Base-by-base conservation (phyloP, 2,329 filamentous ascomycete species). In the Fusarium nematophilum region DNA sequence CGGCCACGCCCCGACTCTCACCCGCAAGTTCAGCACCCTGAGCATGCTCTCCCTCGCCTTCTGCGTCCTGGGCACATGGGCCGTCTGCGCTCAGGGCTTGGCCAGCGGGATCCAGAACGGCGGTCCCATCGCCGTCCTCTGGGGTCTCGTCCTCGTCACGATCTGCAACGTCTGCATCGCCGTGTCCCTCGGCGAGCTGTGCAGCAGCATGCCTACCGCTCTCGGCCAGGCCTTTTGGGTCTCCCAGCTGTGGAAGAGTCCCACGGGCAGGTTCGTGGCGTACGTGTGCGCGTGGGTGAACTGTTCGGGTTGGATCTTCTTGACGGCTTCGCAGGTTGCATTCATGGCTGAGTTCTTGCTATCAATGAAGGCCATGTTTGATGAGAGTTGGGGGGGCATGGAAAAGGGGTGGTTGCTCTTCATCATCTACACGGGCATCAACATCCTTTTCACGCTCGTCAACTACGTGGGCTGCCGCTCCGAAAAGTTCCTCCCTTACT, bases 261-360 rank as follows among this genome's bases (percentile, higher is more conserved):
- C 52, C 66, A 69, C 14, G 3, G 84, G 83, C 0, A 77, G 83
- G 2, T 82, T 84, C 48, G 67, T 74, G 6, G 83, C 81, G 3
- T 86, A 86, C 64, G 76, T 86, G 72, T 84, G 82, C 49, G 84
- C 83, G 1, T 86, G 82, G 78, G 83, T 86, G 65, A 86, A 85
- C 63, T 83, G 79, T 0, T 85, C 86, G 60, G 83, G 83, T 10
- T 86, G 84, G 84, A 85, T 82, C 81, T 81, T 82, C 1, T 71
- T 86, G 54, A 81, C 81, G 0, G 84, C 83, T 0, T 84, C 81
- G 3, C 79, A 83, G 58, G 76, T 81, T 17, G 83, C 82, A 5
- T 86, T 86, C 59, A 85, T 86, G 82, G 80, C 83, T 3, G 76
- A 84, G 51, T 84, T 86, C 59, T 69, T 84, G 50, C 71, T 83